These are phyloP conservation scores for Schwanniomyces pseudopolymorphus DNA, from an alignment of 805 yeast genomes.

Conservation along the genomic window DNA sequence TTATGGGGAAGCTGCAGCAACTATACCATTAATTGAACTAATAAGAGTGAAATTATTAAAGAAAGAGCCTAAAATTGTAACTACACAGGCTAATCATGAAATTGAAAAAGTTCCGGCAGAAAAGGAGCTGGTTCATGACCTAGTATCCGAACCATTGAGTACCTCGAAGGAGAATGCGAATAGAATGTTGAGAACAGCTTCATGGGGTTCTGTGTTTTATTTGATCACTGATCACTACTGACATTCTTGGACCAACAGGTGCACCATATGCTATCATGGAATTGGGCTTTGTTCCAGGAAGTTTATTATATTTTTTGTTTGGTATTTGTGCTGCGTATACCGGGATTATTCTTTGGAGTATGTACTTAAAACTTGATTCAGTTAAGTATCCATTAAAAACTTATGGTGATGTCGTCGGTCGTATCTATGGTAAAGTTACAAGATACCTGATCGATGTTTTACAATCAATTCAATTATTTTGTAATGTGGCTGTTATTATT, in stretches of 20 bases:
- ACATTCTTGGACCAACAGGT: slow-evolving; percentile 46
- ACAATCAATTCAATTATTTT: slow-evolving; percentile 42
- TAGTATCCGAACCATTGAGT: neutral
- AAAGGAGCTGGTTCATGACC: neutral
- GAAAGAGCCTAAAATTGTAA: neutral
- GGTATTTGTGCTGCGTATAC: slow-evolving; percentile 44
- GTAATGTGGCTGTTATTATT: slow-evolving; percentile 43
- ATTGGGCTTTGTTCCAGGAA: slow-evolving; percentile 47
- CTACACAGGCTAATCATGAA: neutral
- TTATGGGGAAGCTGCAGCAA: slow-evolving; percentile 6
- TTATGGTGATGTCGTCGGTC: slow-evolving; percentile 42
- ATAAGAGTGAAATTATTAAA: neutral
- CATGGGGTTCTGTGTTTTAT: slow-evolving; percentile 36
- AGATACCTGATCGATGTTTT: slow-evolving; percentile 33
- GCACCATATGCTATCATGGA: slow-evolving; percentile 47
- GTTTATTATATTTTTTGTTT: slow-evolving; percentile 38
- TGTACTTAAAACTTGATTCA: slow-evolving; percentile 39
- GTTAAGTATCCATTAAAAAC: slow-evolving; percentile 42
- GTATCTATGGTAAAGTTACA: slow-evolving; percentile 34
- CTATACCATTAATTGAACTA: slow-evolving; percentile 3
- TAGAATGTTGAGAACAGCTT: slow-evolving; percentile 9
- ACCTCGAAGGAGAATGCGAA: slow-evolving; percentile 6
- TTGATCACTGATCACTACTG: slow-evolving; percentile 51
- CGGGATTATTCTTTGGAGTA: slow-evolving; percentile 37
- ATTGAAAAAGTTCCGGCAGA: slow-evolving; percentile 2